These are phyloP conservation scores for Mortierella sp. DNA, from an alignment of 371 early-diverging fungal genomes.

Conservation along the genomic window DNA sequence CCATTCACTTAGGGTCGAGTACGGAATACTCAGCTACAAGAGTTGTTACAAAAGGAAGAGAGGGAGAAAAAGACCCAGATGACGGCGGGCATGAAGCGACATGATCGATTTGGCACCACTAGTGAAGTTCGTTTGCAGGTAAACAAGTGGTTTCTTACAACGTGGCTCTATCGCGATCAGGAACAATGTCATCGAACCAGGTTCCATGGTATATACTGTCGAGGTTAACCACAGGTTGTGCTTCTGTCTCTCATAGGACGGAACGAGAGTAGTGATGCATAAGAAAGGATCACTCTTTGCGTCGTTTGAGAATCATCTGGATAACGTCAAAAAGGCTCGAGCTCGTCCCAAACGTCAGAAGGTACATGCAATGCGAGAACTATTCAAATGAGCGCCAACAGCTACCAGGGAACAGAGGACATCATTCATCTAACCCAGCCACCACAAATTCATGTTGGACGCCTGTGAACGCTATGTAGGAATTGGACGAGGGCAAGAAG, in stretches of 20 bases:
- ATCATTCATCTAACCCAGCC: too few relatives aligned
- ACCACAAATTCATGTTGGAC: too few relatives aligned
- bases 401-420: too few relatives aligned
- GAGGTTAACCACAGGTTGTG: too few relatives aligned
- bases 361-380: conserved; percentile 2
- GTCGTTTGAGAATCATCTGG: conserved; percentile 45
- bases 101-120: conserved; percentile 51
- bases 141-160: neutral
- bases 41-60: conserved; percentile 40
- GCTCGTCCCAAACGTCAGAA: conserved; percentile 26
- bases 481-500: conserved; percentile 36
- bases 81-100: conserved; percentile 40
- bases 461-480: conserved; percentile 11
- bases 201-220: too few relatives aligned
- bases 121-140: conserved; percentile 36
- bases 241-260: conserved; percentile 25
- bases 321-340: conserved; percentile 33
- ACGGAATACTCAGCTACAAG: conserved; percentile 31
- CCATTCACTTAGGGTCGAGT: conserved; percentile 23
- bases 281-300: conserved; percentile 42
- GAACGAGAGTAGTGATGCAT: conserved; percentile 42
- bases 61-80: conserved; percentile 17
- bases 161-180: too few relatives aligned
- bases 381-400: neutral
- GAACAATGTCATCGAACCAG: neutral